Evolutionary conservation across 1,284 basidiomycete species (phyloP), one percentile per base, ranked within the genome.

Genomic region (Melanopsichium pennsylvanicum): DNA sequence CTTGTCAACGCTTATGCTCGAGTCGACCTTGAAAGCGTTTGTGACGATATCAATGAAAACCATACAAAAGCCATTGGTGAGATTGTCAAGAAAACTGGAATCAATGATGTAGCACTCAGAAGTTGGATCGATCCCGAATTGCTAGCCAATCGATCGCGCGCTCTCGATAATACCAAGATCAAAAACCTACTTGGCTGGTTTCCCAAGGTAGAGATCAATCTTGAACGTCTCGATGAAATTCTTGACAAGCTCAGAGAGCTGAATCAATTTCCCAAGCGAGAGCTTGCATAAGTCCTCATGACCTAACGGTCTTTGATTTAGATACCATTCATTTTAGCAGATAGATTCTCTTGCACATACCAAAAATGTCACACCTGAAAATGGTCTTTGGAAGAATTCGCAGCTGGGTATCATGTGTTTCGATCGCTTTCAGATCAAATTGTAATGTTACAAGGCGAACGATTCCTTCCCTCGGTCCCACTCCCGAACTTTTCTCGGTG

Each of bases 21-120:
- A 2, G 35, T 68, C 36, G 34, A 68, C 26, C 44, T 61, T 0
- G n/a, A 37, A 6, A 51, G 49, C 34, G 51, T 74, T n/a, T 61
- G 45, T 0, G 62, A 76, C n/a, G 69, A 75, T 4, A 51, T 69
- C 37, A 76, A 74, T 50, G 70, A 63, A 19, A 74, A 72, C 52
- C 72, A 76, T 36, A 18, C 25, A 8, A 47, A 18, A 5, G 51
- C 41, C 27, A 42, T 67, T 11, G 44, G 25, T 25, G 52, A 56
- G 38, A 46, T 67, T 15, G 34, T 59, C 16, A 25, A 54, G 19
- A 11, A 49, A 27, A 45, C 40, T 12, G 46, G 46, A 15, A 42
- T 55, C 3, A 19, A 46, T 4, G 27, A 45, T 8, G 21, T 34
- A 5, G 42, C 62, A 4, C 31, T 66, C 5, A 56, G 34, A 27